Evolutionary conservation across 129 eudicot species (phyloP).

Genomic region (Centrapalus pauciflorus): DNA sequence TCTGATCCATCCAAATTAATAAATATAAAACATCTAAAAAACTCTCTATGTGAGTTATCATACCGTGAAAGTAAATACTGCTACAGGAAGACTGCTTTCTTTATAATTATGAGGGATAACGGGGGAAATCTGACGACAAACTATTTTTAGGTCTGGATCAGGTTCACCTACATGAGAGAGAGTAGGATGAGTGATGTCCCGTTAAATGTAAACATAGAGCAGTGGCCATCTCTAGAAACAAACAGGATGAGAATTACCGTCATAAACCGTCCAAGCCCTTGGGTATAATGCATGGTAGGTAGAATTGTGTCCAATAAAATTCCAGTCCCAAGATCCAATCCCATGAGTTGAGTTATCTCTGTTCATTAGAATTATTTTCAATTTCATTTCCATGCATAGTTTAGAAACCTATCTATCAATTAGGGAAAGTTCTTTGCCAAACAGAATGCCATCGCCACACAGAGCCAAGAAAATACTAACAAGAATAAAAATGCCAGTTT

Average conservation of each 20-base stretch:
- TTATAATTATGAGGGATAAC: conserved; percentile 86
- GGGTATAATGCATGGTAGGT: conserved; percentile 88
- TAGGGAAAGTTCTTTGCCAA: not conserved
- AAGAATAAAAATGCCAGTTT: not conserved
- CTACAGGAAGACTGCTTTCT: conserved; percentile 90
- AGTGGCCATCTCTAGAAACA: not conserved
- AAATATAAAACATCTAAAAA: too few relatives aligned
- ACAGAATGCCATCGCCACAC: not conserved
- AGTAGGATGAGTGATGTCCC: not conserved
- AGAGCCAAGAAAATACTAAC: not conserved
- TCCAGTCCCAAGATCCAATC: conserved; percentile 99
- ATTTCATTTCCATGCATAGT: not conserved
- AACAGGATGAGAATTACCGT: conserved; percentile 45
- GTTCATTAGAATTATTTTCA: conserved; percentile 29
- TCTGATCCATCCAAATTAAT: too few relatives aligned
- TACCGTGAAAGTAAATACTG: conserved; percentile 92
- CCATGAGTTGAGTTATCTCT: conserved; percentile 66
- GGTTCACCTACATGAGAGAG: conserved; percentile 67
- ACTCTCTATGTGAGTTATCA: too few relatives aligned
- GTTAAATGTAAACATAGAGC: conserved; percentile 1
- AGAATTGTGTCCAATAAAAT: conserved; percentile 60
- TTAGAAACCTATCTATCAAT: too few relatives aligned
- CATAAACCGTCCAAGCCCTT: conserved; percentile 96
- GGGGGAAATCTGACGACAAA: conserved; percentile 92
- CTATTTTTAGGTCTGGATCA: conserved; percentile 77